These are phyloP conservation scores for Globisporangium uncinulatum DNA, from an alignment of 352 stramenopile genomes.

Conservation along the genomic window DNA sequence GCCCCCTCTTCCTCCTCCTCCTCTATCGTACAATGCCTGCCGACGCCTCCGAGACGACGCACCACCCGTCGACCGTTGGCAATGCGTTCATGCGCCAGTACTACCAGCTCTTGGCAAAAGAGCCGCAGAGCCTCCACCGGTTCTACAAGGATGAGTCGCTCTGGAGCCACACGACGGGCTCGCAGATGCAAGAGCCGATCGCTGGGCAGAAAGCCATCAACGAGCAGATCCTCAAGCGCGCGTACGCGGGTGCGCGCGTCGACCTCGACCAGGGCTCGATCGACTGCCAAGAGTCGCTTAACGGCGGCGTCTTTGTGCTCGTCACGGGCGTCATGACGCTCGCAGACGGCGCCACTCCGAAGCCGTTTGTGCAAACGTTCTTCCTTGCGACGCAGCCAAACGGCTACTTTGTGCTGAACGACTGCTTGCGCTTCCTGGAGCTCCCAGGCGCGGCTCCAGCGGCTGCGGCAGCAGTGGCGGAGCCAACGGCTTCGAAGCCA, in stretches of 20 bases:
- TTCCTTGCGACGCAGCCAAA: slow-evolving; percentile 85
- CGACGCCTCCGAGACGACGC: slow-evolving; percentile 20
- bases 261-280: slow-evolving; percentile 81
- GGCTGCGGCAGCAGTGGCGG: background rate
- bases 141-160: slow-evolving; percentile 87
- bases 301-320: slow-evolving; percentile 74
- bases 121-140: slow-evolving; percentile 77
- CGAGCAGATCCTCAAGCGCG: slow-evolving; percentile 73
- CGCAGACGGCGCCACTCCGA: slow-evolving; percentile 31
- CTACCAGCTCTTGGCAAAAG: slow-evolving; percentile 84
- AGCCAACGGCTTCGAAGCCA: slow-evolving; percentile 11
- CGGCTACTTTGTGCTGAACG: slow-evolving; percentile 86
- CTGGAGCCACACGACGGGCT: slow-evolving; percentile 77
- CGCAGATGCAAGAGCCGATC: slow-evolving; percentile 78
- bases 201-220: slow-evolving; percentile 76
- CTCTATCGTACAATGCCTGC: too few relatives aligned
- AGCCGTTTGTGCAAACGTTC: slow-evolving; percentile 86
- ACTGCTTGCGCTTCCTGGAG: slow-evolving; percentile 83
- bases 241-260: slow-evolving; percentile 70
- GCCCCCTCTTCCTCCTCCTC: too few relatives aligned
- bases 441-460: slow-evolving; percentile 25
- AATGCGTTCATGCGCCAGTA: slow-evolving; percentile 89
- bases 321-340: slow-evolving; percentile 87
- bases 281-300: slow-evolving; percentile 74
- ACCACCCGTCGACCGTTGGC: slow-evolving; percentile 64